These are phyloP conservation scores for Scedosporium minutisporum DNA, from an alignment of 2,329 filamentous ascomycete genomes.

Conservation along the genomic window DNA sequence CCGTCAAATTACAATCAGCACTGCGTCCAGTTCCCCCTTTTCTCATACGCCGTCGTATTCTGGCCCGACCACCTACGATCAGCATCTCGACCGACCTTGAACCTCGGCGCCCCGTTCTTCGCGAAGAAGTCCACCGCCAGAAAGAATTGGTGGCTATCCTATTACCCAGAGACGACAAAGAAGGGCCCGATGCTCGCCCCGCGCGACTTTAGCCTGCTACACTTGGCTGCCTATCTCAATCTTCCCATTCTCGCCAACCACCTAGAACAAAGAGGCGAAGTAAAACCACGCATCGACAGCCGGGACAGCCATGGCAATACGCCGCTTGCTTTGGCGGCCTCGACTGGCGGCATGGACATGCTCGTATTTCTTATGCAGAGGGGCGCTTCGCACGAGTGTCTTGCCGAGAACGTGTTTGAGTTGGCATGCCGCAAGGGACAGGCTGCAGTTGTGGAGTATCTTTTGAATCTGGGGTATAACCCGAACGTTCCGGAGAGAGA, in stretches of 20 bases:
- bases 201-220: background rate
- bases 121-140: background rate
- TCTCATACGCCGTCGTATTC: background rate
- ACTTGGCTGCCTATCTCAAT: background rate
- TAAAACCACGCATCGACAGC: background rate
- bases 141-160: constrained; percentile 2
- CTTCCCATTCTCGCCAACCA: background rate
- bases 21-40: background rate
- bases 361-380: background rate
- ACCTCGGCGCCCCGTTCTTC: background rate
- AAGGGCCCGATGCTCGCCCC: background rate
- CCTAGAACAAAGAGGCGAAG: background rate
- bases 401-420: background rate
- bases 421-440: background rate
- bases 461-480: background rate
- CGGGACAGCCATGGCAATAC: background rate
- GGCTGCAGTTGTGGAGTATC: background rate
- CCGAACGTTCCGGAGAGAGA: background rate
- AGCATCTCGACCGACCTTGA: background rate
- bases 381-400: background rate
- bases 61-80: background rate
- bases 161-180: background rate
- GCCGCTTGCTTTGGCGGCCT: background rate
- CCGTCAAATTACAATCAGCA: background rate
- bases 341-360: background rate